Base-by-base conservation (phyloP, 176 grass and related monocot genomes). In the Stipa capillata region DNA sequence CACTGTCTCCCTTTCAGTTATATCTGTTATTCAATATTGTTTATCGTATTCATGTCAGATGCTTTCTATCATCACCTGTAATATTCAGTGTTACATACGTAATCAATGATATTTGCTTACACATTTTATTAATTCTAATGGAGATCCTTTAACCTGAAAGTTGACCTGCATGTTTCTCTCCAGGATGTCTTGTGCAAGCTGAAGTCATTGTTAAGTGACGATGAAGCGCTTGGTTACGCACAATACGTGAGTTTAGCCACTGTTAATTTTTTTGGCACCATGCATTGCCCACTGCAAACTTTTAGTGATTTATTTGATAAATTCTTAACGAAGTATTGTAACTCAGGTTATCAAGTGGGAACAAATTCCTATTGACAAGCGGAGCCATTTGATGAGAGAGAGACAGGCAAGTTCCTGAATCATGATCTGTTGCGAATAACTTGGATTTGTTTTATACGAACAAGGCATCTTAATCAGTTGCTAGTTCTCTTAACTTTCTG, bases 311-410 rank as follows among this genome's bases (percentile, higher is more conserved):
- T 37, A 12, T 50, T 62, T 73, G 2, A 18, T 61, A 59, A 71
- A 52, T 13, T 41, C 18, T 27, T 25, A 28, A 73, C 36, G 7
- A 35, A 53, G 29, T 88, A 20, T 15, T 80, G 44, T 20, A 63
- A 64, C 74, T 86, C 36, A 97, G 91, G 85, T 94, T 79, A 97
- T 97, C 82, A 94, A 84, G 85, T 97, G 94, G 94, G 94, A 97
- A 69, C 94, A 97, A 68, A 97, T 97, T 87, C 94, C 94, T 31
- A 77, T 82, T 16, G 94, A 91, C 17, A 81, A 86, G 61, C 79
- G 94, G 59, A 84, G 56, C 72, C 85, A 92, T 71, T 83, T 97
- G 83, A 94, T 58, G 42, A 94, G 94, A 94, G 94, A 92, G 63
- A 90, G 90, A 82, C 91, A 94, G 91, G 94, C 85, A 43, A 79